Evolutionary conservation across 768 basidiomycete species (phyloP), one percentile per base, ranked within the genome.

Genomic region (Boletus bicolor): DNA sequence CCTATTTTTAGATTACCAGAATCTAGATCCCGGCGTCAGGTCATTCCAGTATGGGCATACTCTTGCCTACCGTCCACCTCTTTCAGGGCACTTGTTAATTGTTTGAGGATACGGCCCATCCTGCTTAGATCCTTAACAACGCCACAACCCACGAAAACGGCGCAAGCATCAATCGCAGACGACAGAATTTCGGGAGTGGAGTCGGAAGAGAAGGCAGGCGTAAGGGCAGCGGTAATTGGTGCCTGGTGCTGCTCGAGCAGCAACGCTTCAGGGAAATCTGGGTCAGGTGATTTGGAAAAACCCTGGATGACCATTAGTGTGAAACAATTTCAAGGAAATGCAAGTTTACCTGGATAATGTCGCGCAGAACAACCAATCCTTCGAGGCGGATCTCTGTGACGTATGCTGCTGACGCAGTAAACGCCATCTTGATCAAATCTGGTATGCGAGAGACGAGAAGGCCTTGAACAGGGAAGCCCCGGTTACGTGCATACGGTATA

Each of bases 191-290:
- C 96, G 0, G 96, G 96, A 1, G 93, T 93, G 1, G 94, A 92
- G 67, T 98, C 97, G 0, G 92, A 81, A 1, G 93, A 93, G 66
- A 99, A 98, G 0, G 95, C 94, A 0, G 97, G 96, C 0, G 96
- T 98, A 17, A 98, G 79, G 0, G 97, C 97, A 19, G 97, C 93
- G 2, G 96, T 97, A 56, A 99, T 96, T 0, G 97, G 96, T 0
- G 97, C 96, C 73, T 99, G 97, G 70, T 97, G 90, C 69, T 99
- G 97, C 68, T 99, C 96, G 12, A 99, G 82, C 3, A 99, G 76
- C 6, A 95, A 77, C 0, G 91, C 85, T 56, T 92, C 92, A 35
- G 91, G 89, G 63, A 93, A 98, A 50, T 93, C 93, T 2, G 94
- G 92, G 73, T 99, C 97, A 0, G 92, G 90, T 7, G 91, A 82